Base-by-base conservation (phyloP, 1,139 yeast species). In the Yamadazyma atlantica region DNA sequence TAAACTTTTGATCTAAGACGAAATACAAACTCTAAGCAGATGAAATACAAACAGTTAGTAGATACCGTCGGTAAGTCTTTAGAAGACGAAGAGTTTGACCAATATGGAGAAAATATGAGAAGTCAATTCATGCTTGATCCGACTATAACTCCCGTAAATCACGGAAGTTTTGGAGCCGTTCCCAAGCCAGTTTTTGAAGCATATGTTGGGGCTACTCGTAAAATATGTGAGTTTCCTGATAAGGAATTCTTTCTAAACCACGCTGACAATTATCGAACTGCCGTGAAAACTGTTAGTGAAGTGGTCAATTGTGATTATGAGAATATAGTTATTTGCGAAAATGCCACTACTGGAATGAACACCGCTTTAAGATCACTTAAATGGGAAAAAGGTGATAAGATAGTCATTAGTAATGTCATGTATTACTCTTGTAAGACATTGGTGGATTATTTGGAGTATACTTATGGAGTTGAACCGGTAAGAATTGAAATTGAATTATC, bases 301-400 rank as follows among this genome's bases (percentile, higher is more conserved):
- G 37, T 73, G 3, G 51, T 78, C 24, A 66, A 74, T 34, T 65
- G 73, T 37, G 74, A 70, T 35, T 55, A 57, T 34, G 61, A 62
- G 34, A 62, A 66, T 46, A 48, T 78, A 38, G 81, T 73, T 1
- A 53, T 78, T 26, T 75, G 73, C 2, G 57, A 64, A 8, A 82
- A 81, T 49, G 85, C 86, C 4, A 79, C 86, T 3, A 61, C 73
- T 6, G 85, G 80, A 3, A 67, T 78, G 33, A 81, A 82, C 51
- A 62, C 81, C 0, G 70, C 81, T 2, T 60, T 83, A 39, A 61
- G 86, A 44, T 73, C 82, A 23, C 63, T 59, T 30, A 78, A 78
- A 2, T 75, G 79, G 46, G 37, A 56, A 8, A 60, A 65, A 35
- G 80, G 79, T 12, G 88, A 82, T 48, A 69, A 63, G 35, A 57